Evolutionary conservation across 139 green algal species (phyloP).

Genomic region (Micromonas pusilla): DNA sequence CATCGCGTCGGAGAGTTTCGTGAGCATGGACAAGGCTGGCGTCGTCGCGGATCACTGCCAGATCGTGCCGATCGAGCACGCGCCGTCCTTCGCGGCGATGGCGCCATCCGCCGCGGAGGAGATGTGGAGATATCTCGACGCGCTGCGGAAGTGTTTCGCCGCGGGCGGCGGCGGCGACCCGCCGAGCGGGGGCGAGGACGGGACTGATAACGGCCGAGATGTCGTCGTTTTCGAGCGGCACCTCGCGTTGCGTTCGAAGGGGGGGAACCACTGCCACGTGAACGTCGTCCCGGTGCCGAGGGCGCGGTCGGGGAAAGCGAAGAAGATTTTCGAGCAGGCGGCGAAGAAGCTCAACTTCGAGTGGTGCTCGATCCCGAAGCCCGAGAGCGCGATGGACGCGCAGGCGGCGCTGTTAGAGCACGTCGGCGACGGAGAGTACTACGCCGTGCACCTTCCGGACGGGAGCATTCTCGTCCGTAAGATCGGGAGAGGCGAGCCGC

Average conservation of each 20-base stretch:
- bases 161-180: conserved; percentile 13
- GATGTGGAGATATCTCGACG: conserved; percentile 58
- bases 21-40: conserved; percentile 75
- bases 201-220: conserved; percentile 33
- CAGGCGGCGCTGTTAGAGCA: conserved; percentile 38
- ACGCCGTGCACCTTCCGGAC: conserved; percentile 59
- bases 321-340: conserved; percentile 31
- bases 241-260: conserved; percentile 51
- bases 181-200: conserved; percentile 13
- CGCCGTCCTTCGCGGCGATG: conserved; percentile 43
- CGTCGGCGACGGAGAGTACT: conserved; percentile 67
- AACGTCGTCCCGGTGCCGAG: conserved; percentile 60
- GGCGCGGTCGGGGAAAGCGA: conserved; percentile 24
- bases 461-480: conserved; percentile 60
- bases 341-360: conserved; percentile 32
- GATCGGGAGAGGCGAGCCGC: conserved; percentile 33
- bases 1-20: conserved; percentile 61
- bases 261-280: conserved; percentile 85
- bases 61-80: conserved; percentile 86
- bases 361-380: conserved; percentile 6
- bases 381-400: conserved; percentile 4
- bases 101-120: conserved; percentile 26
- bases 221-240: conserved; percentile 85
- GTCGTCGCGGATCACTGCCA: conserved; percentile 41
- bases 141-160: conserved; percentile 55